These are phyloP conservation scores for Hydrangea macrophylla DNA, from an alignment of 148 eudicot species.

Conservation along the genomic window DNA sequence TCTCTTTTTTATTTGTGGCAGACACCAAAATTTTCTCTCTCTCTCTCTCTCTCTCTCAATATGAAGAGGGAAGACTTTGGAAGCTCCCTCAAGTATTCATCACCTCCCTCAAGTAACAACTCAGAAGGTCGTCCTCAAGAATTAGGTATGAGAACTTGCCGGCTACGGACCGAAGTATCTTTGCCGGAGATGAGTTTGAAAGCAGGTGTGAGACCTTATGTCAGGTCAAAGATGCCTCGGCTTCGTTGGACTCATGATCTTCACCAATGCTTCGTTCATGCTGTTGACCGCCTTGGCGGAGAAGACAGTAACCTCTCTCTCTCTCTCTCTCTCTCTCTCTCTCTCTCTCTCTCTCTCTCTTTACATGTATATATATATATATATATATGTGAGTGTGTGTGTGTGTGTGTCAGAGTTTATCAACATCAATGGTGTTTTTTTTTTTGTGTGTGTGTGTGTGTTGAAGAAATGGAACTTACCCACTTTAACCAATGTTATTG, in stretches of 20 bases:
- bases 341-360: too few relatives aligned
- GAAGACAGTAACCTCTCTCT: constrained; percentile 47
- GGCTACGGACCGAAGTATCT: constrained; percentile 1
- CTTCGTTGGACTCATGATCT: constrained; percentile 70
- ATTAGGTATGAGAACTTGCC: not conserved
- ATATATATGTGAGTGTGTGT: too few relatives aligned
- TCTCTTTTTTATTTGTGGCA: constrained; percentile 15
- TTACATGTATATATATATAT: too few relatives aligned
- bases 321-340: constrained; percentile 7
- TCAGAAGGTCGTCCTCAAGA: constrained; percentile 4
- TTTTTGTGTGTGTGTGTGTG: too few relatives aligned
- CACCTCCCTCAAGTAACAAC: constrained; percentile 11
- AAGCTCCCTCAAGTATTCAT: constrained; percentile 9
- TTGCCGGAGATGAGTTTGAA: constrained; percentile 13
- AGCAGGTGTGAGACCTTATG: constrained; percentile 42
- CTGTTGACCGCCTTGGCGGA: constrained; percentile 70
- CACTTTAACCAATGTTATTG: not conserved
- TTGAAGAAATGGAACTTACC: too few relatives aligned
- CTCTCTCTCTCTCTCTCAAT: not conserved
- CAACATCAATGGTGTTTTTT: too few relatives aligned
- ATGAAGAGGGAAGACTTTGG: constrained; percentile 23
- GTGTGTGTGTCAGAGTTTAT: too few relatives aligned
- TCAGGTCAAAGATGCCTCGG: constrained; percentile 56
- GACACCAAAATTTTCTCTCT: constrained; percentile 2
- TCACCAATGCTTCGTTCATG: constrained; percentile 54